A percentile compares a stretch with the other conserved stretches of the same genome.
Evolutionary conservation across 768 basidiomycete genomes (phyloP).

Genomic region (Termitomyces sp.): DNA sequence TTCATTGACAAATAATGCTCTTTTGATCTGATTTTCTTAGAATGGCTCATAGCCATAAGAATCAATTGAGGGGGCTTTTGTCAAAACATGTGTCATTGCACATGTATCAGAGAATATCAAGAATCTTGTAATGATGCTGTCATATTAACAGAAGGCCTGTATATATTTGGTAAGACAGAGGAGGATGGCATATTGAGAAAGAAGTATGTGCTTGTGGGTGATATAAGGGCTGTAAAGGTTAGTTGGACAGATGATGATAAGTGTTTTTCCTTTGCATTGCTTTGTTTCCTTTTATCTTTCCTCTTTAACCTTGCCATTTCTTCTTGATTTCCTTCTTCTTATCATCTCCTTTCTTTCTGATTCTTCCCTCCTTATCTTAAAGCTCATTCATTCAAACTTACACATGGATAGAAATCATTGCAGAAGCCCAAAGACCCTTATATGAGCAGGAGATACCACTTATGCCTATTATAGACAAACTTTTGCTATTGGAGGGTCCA

Average conservation of each 20-base stretch:
- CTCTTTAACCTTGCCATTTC: too few species aligned
- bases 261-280: slow-evolving; percentile 15
- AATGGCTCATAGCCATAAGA: slow-evolving; percentile 97
- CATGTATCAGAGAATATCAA: too few species aligned
- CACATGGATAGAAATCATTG: slow-evolving; percentile 49
- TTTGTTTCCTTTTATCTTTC: too few species aligned
- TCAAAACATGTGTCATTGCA: slow-evolving; percentile 83
- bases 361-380: too few species aligned
- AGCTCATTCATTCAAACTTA: too few species aligned
- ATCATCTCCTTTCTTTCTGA: too few species aligned
- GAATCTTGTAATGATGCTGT: too few species aligned
- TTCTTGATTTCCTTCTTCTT: not conserved
- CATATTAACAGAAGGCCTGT: slow-evolving; percentile 59
- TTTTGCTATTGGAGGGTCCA: slow-evolving; percentile 19
- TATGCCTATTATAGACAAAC: slow-evolving; percentile 44
- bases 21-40: slow-evolving; percentile 24
- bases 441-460: slow-evolving; percentile 49
- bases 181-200: slow-evolving; percentile 73
- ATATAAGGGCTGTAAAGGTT: slow-evolving; percentile 86
- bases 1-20: not conserved
- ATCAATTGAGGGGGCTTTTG: slow-evolving; percentile 89
- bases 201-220: slow-evolving; percentile 94
- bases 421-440: slow-evolving; percentile 52
- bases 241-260: slow-evolving; percentile 87
- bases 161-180: slow-evolving; percentile 79